Conservation (phyloP, 805 yeast genomes). For the Saturnispora galanensis region DNA sequence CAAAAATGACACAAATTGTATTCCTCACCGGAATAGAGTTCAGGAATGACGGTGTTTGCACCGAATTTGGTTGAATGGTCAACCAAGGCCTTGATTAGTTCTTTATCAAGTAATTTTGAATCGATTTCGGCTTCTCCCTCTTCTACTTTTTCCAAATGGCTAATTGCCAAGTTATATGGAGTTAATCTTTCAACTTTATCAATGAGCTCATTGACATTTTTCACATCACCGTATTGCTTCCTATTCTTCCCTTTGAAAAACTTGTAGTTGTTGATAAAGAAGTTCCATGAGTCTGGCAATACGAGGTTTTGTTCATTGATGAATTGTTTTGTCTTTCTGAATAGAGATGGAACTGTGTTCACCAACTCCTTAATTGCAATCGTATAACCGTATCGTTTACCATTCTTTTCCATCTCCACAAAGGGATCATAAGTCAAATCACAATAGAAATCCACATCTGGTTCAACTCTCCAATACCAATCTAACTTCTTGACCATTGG, state of each 20-base stretch:
- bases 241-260: conserved; percentile 27
- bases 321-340: conserved; percentile 60
- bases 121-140: background rate
- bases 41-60: conserved; percentile 31
- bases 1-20: conserved; percentile 83
- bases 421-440: conserved; percentile 92
- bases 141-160: background rate
- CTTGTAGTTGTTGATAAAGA: conserved; percentile 41
- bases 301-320: conserved; percentile 37
- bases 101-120: conserved; percentile 18
- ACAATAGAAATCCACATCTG: conserved; percentile 82
- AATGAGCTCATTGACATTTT: conserved; percentile 21
- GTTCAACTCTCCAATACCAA: conserved; percentile 97
- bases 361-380: conserved; percentile 68
- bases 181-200: conserved; percentile 17
- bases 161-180: conserved; percentile 20
- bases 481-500: conserved; percentile 59
- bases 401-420: conserved; percentile 55
- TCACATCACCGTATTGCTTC: conserved; percentile 21
- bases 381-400: conserved; percentile 79
- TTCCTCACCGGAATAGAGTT: conserved; percentile 54
- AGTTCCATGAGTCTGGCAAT: conserved; percentile 59
- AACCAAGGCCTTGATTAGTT: conserved; percentile 30
- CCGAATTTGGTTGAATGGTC: conserved; percentile 28
- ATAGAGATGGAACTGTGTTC: conserved; percentile 75